Conservation (phyloP, 331 rosid species). For the Prunus yedoensis region DNA sequence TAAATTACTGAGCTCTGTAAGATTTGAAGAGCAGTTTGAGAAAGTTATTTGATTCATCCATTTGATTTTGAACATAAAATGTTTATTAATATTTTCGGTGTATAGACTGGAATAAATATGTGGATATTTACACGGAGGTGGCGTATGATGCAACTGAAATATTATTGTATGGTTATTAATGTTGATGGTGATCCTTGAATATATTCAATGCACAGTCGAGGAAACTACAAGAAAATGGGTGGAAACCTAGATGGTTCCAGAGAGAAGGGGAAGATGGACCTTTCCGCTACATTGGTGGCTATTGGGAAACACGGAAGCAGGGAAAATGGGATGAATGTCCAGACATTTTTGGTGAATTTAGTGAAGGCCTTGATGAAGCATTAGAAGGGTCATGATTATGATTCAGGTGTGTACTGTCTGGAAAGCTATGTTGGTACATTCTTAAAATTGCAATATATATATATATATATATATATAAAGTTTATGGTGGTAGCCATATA, state of each 20-base stretch:
- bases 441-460: constrained; percentile 2
- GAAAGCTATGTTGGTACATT: constrained; percentile 1
- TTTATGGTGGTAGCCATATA: neutral
- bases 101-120: neutral
- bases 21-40: neutral
- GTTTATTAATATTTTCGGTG: neutral
- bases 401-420: constrained; percentile 43
- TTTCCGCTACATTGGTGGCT: constrained; percentile 67
- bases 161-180: neutral
- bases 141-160: neutral
- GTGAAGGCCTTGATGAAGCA: constrained; percentile 39
- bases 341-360: constrained; percentile 75
- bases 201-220: constrained; percentile 56
- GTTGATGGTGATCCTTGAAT: neutral
- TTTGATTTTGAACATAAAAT: neutral
- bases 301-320: constrained; percentile 75
- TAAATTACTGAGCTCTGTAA: neutral
- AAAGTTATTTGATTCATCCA: neutral
- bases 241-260: constrained; percentile 91
- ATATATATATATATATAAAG: neutral
- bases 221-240: constrained; percentile 90
- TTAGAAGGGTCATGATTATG: constrained; percentile 46
- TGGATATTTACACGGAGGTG: neutral
- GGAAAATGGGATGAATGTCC: constrained; percentile 84
- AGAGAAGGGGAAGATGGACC: constrained; percentile 66